These are phyloP conservation scores for Backusella macrospora DNA, from an alignment of 192 early-diverging fungal genomes.

Conservation along the genomic window DNA sequence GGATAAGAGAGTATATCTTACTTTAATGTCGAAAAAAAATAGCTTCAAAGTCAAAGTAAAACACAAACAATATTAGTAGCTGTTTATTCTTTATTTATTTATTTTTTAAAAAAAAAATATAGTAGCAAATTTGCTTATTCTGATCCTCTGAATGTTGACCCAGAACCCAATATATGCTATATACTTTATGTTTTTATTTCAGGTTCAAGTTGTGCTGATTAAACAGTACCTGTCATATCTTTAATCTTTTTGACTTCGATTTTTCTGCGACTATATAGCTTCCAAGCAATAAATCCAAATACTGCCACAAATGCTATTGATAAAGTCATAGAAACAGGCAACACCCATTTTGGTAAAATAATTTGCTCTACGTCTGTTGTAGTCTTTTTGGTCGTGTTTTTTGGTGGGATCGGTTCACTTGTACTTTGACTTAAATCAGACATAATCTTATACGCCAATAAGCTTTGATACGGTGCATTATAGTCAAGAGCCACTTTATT, in stretches of 20 bases:
- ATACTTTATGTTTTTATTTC: background rate
- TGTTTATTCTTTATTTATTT: background rate
- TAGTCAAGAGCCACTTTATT: conserved; percentile 60
- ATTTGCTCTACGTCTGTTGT: conserved; percentile 27
- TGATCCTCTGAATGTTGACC: background rate
- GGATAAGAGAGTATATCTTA: conserved; percentile 32
- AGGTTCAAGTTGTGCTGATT: background rate
- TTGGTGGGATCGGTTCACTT: conserved; percentile 48
- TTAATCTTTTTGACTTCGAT: background rate
- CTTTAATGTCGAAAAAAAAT: conserved; percentile 19
- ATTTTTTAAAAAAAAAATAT: background rate
- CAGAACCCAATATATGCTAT: background rate
- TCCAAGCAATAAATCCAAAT: background rate
- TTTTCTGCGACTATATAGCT: background rate
- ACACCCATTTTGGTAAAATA: conserved; percentile 44
- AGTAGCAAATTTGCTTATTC: background rate
- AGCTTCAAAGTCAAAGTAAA: conserved; percentile 21
- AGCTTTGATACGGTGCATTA: conserved; percentile 52
- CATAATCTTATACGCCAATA: conserved; percentile 56
- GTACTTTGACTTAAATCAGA: conserved; percentile 41
- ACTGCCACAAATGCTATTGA: conserved; percentile 33
- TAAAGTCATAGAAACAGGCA: conserved; percentile 47
- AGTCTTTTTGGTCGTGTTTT: background rate
- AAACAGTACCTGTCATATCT: background rate
- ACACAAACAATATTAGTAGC: background rate